These are phyloP conservation scores for Neofusicoccum sp. DNA, from an alignment of 2,329 filamentous ascomycete species.

Conservation along the genomic window DNA sequence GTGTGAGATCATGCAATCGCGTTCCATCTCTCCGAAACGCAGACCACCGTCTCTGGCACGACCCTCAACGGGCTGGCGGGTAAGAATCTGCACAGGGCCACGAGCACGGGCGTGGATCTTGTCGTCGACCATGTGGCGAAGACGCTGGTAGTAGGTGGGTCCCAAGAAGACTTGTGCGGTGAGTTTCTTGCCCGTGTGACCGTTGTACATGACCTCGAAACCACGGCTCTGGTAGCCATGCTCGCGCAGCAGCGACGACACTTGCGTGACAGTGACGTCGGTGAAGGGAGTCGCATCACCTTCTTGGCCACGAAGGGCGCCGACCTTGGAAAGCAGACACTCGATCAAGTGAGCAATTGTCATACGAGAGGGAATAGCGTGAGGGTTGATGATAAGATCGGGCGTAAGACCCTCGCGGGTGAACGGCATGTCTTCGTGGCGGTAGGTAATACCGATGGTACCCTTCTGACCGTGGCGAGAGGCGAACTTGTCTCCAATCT, in stretches of 20 bases:
- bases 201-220: constrained; percentile 99
- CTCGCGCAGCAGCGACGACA: constrained; percentile 82
- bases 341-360: constrained; percentile 99
- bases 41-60: constrained; percentile 96
- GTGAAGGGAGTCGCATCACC: constrained; percentile 98
- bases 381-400: constrained; percentile 98
- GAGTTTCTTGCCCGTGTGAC: constrained; percentile 92
- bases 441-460: constrained; percentile 97
- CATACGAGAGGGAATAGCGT: constrained; percentile 99
- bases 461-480: constrained; percentile 99
- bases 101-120: constrained; percentile 99
- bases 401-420: constrained; percentile 87
- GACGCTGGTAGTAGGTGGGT: constrained; percentile 97
- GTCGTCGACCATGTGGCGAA: constrained; percentile 99
- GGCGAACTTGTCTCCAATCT: constrained; percentile 99
- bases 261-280: constrained; percentile 92
- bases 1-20: constrained; percentile 99
- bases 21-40: constrained; percentile 99
- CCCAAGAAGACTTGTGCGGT: constrained; percentile 95
- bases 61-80: constrained; percentile 95
- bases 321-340: constrained; percentile 95
- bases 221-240: constrained; percentile 96
- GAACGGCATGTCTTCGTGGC: constrained; percentile 99
- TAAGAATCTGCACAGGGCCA: constrained; percentile 96
- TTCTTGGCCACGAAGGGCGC: constrained; percentile 89